A percentile compares a stretch with the other conserved stretches of the same genome.
Evolutionary conservation across 306 rosid genomes (phyloP).

Genomic region (Medicago ruthenica): DNA sequence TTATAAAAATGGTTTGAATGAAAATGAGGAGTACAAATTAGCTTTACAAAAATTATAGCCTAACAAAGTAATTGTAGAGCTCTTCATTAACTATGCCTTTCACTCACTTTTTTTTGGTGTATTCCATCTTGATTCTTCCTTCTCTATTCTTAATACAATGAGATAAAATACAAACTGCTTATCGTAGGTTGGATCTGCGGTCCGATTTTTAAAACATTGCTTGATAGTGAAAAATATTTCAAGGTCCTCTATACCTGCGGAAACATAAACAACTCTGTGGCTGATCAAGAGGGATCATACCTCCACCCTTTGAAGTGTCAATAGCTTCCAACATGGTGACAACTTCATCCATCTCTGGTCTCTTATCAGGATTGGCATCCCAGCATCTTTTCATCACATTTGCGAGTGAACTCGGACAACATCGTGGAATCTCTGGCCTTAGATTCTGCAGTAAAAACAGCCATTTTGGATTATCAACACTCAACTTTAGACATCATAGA

Average conservation of each 20-base stretch:
- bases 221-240: conserved; percentile 49
- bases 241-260: conserved; percentile 87
- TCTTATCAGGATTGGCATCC: conserved; percentile 95
- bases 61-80: conserved; percentile 59
- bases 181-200: too few relatives aligned
- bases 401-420: conserved; percentile 97
- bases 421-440: conserved; percentile 96
- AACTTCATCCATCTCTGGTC: conserved; percentile 98
- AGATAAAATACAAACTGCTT: conserved; percentile 51
- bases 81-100: conserved; percentile 53
- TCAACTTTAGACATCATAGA: neutral
- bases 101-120: conserved; percentile 43
- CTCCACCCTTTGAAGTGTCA: conserved; percentile 96
- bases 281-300: conserved; percentile 94
- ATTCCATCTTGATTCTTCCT: conserved; percentile 53
- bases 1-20: conserved; percentile 47
- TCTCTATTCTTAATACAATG: conserved; percentile 49
- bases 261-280: conserved; percentile 89
- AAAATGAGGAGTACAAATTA: conserved; percentile 48
- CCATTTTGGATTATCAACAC: neutral
- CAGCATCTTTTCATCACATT: conserved; percentile 99
- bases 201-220: neutral
- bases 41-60: conserved; percentile 70
- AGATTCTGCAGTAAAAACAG: conserved; percentile 66
- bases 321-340: conserved; percentile 89